Evolutionary conservation across 108 stramenopile species (phyloP).

Genomic region (Parmales sp.): DNA sequence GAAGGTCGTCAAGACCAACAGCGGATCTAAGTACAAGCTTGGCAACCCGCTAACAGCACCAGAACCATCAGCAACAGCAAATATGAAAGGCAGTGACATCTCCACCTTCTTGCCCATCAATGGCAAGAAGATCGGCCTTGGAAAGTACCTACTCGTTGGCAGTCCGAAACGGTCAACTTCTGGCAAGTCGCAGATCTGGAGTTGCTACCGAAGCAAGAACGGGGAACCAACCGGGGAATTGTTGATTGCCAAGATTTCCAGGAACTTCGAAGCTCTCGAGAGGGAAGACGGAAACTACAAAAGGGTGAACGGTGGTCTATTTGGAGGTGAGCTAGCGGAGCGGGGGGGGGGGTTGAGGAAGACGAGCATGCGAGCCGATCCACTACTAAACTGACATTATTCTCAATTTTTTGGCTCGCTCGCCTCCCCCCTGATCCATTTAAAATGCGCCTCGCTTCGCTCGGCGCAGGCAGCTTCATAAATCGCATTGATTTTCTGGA

Average conservation of each 20-base stretch:
- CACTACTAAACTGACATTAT: too few species aligned
- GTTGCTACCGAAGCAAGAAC: conserved; percentile 26
- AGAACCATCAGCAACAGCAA: conserved; percentile 15
- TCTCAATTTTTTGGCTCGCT: too few species aligned
- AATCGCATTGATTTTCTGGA: conserved; percentile 42
- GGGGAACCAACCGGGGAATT: conserved; percentile 27
- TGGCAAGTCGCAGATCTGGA: conserved; percentile 39
- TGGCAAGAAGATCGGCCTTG: conserved; percentile 23
- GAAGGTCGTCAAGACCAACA: conserved; percentile 46
- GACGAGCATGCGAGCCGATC: too few species aligned
- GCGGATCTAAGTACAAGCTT: conserved; percentile 63
- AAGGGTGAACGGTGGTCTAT: conserved; percentile 36
- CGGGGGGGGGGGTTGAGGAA: too few species aligned
- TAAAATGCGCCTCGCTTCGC: too few species aligned
- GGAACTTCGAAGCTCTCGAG: conserved; percentile 54
- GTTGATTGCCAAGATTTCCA: conserved; percentile 37
- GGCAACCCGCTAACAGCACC: conserved; percentile 25
- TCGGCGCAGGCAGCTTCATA: too few species aligned
- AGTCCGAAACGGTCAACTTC: conserved; percentile 46
- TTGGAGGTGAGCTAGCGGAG: too few species aligned
- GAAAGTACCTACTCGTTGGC: conserved; percentile 39
- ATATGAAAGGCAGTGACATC: conserved; percentile 7
- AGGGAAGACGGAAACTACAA: conserved; percentile 67
- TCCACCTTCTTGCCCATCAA: not conserved
- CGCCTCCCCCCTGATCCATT: too few species aligned